Evolutionary conservation across 371 early-diverging fungal species (phyloP).

Genomic region (Mucor piriformis): DNA sequence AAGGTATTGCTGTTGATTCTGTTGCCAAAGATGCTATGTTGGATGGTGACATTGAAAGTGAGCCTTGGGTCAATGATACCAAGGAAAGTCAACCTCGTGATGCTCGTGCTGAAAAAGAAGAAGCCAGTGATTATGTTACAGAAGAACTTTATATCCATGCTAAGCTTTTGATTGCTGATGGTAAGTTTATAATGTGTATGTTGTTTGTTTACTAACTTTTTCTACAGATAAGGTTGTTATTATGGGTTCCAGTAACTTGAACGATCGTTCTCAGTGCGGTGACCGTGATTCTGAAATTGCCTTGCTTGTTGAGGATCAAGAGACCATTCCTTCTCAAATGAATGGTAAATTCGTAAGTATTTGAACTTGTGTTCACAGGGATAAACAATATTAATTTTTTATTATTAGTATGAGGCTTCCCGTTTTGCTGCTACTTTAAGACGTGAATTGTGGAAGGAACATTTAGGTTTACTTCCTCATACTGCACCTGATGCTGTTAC

Average conservation of each 20-base stretch:
- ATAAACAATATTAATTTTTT: not conserved
- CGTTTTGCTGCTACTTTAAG: constrained; percentile 77
- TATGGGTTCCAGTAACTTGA: constrained; percentile 92
- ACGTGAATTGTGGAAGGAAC: constrained; percentile 83
- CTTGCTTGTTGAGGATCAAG: constrained; percentile 78
- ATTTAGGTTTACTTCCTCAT: constrained; percentile 71
- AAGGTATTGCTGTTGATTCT: constrained; percentile 35
- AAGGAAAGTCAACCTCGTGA: constrained; percentile 24
- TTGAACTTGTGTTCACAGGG: not conserved
- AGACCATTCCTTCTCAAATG: constrained; percentile 72
- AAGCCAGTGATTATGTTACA: constrained; percentile 63
- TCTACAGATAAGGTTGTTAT: constrained; percentile 70
- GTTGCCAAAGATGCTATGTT: constrained; percentile 43
- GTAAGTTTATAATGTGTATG: constrained; percentile 26
- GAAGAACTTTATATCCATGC: constrained; percentile 93
- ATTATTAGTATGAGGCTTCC: constrained; percentile 54
- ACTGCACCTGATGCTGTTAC: constrained; percentile 51
- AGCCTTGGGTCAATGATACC: constrained; percentile 42
- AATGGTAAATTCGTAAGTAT: constrained; percentile 65
- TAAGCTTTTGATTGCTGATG: constrained; percentile 92
- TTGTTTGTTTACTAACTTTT: not conserved
- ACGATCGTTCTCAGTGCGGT: constrained; percentile 91
- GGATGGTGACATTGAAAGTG: constrained; percentile 35
- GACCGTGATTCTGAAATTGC: constrained; percentile 93
- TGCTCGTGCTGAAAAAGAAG: constrained; percentile 28